These are phyloP conservation scores for Botryotinia narcissicola DNA, from an alignment of 2,329 filamentous ascomycete species.

Conservation along the genomic window DNA sequence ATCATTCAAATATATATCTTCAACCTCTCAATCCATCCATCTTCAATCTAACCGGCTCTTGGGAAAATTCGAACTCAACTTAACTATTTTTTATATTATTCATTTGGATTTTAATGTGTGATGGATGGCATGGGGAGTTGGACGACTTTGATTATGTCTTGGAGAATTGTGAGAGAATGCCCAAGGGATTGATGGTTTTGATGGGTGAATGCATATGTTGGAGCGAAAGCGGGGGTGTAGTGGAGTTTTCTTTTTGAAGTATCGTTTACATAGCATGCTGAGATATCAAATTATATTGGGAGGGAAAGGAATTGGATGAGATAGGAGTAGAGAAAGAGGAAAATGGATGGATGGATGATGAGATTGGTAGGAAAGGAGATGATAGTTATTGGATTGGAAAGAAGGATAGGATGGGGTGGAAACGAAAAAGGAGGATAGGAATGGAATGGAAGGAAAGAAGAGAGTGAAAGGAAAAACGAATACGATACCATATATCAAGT, in stretches of 20 bases:
- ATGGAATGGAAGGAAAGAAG: not conserved
- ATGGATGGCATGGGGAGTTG: constrained; percentile 2
- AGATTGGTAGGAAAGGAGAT: not conserved
- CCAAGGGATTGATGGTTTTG: not conserved
- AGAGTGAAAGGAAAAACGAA: not conserved
- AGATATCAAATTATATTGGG: not conserved
- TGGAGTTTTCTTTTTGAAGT: constrained; percentile 3
- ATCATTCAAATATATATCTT: not conserved
- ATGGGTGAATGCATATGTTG: not conserved
- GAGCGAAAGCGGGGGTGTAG: not conserved
- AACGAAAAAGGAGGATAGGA: not conserved
- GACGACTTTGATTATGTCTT: constrained; percentile 9
- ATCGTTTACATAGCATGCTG: not conserved
- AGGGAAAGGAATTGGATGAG: not conserved
- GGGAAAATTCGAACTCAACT: constrained; percentile 2
- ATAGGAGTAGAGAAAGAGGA: not conserved
- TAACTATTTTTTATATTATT: constrained; percentile 8
- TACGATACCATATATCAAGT: constrained; percentile 10
- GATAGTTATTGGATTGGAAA: not conserved
- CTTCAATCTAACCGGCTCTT: constrained; percentile 3
- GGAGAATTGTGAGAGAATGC: not conserved
- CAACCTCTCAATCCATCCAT: not conserved
- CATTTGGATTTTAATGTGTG: constrained; percentile 13
- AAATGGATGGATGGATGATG: not conserved
- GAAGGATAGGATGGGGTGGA: not conserved